Percentiles rank a stretch among this genome's conserved stretches.
These are phyloP conservation scores for Hyaloscypha hepaticicola DNA, from an alignment of 495 filamentous ascomycete genomes.

Conservation along the genomic window DNA sequence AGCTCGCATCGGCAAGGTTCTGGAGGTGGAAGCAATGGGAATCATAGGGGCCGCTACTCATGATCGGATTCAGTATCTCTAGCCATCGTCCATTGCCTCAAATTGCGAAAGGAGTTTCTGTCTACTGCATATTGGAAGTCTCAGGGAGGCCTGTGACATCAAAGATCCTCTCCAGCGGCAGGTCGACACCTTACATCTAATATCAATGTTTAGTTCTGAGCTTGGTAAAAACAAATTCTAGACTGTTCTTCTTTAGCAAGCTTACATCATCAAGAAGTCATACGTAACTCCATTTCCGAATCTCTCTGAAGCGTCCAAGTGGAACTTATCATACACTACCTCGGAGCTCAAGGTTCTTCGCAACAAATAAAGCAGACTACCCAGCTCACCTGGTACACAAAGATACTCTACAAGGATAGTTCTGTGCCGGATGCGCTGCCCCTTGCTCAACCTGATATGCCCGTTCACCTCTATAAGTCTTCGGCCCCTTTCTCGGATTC, in stretches of 20 bases:
- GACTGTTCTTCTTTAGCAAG: neutral
- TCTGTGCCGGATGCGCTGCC: neutral
- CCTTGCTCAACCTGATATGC: neutral
- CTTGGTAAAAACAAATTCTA: neutral
- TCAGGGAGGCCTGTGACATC: neutral
- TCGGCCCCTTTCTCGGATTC: neutral
- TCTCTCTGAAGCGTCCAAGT: neutral
- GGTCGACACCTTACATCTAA: neutral
- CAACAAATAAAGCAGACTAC: no score
- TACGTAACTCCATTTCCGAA: neutral
- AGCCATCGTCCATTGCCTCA: neutral
- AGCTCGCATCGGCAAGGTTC: neutral
- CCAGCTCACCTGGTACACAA: neutral
- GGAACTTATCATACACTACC: neutral
- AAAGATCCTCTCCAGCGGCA: neutral
- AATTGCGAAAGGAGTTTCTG: no score
- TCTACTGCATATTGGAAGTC: neutral
- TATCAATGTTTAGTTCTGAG: neutral
- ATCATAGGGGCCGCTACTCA: neutral
- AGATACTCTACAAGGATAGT: neutral
- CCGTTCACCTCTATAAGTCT: neutral
- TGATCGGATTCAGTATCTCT: neutral
- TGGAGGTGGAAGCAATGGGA: neutral
- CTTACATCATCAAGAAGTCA: neutral
- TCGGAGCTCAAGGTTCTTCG: neutral